Evolutionary conservation across 2,329 filamentous ascomycete genomes (phyloP), one percentile per base, ranked within the genome.

Genomic region (Fusarium virguliforme): DNA sequence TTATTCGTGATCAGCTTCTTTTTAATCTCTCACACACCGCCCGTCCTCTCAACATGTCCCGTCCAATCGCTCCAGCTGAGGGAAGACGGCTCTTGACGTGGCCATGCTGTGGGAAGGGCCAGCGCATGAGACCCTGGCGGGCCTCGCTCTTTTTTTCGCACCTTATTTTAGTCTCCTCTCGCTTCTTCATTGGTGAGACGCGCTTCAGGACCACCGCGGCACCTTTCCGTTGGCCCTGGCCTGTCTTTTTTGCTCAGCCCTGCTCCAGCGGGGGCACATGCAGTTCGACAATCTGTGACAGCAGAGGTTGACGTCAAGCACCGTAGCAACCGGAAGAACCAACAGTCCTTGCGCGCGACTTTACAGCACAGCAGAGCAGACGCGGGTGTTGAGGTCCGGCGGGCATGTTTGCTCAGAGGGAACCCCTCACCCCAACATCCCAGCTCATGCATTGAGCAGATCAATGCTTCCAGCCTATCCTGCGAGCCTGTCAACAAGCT

Each of bases 181-280:
- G 35, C 58, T 48, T 59, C 56, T 53, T 53, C 51, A 46, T 68
- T 41, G 62, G 60, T 46, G 60, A 37, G 61, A 35, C 50, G 57
- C 65, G 51, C 22, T 55, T 46, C 22, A 67, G 38, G 15, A 55
- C 15, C 54, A 58, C 46, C 43, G 68, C 68, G 68, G 64, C 60
- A 62, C 57, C 61, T 63, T 72, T 71, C 69, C 65, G 68, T 64
- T 12, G 24, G 22, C 55, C 65, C 46, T 43, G 60, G 69, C 63
- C 57, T 54, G 66, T 50, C 30, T 40, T 54, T 30, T 32, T 35
- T 58, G 46, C 55, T 72, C 62, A 72, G 69, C 69, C 69, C 69
- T 72, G 68, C 54, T 60, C 55, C 55, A 37, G 62, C 48, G 40
- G 53, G 41, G 35, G 37, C 48, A 15, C 22, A 37, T 34, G 48